A percentile compares a stretch with the other conserved stretches of the same genome.
These are phyloP conservation scores for Hibiscus syriacus DNA, from an alignment of 345 rosid genomes.

Conservation along the genomic window DNA sequence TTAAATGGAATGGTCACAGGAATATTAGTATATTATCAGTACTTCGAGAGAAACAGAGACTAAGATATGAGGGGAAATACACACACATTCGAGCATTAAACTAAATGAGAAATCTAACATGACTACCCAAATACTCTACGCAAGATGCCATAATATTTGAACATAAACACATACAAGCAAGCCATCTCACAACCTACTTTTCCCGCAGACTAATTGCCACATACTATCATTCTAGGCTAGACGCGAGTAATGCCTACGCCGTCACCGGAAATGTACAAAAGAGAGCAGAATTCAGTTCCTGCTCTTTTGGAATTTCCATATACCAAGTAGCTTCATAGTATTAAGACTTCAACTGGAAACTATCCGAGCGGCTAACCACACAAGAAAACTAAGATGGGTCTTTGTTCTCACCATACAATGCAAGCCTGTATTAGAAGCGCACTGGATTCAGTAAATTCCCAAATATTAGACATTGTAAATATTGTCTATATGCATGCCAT, in stretches of 20 bases:
- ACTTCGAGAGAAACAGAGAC: no score
- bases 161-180: no score
- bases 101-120: conserved; percentile 6
- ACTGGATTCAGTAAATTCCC: neutral
- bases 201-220: no score
- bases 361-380: neutral
- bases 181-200: no score
- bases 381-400: neutral
- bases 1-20: neutral
- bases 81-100: conserved; percentile 1
- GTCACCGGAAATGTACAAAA: conserved; percentile 10
- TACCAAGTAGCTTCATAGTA: neutral
- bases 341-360: conserved; percentile 11
- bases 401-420: neutral
- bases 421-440: neutral
- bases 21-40: neutral
- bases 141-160: no score
- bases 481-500: no score
- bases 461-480: neutral
- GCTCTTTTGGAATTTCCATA: neutral
- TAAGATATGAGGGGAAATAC: neutral
- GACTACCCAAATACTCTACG: no score
- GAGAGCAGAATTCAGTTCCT: neutral
- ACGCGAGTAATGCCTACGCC: conserved; percentile 7
- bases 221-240: neutral